Evolutionary conservation across 2,329 filamentous ascomycete genomes (phyloP), one percentile per base, ranked within the genome.

Genomic region (Mollisia scopiformis): DNA sequence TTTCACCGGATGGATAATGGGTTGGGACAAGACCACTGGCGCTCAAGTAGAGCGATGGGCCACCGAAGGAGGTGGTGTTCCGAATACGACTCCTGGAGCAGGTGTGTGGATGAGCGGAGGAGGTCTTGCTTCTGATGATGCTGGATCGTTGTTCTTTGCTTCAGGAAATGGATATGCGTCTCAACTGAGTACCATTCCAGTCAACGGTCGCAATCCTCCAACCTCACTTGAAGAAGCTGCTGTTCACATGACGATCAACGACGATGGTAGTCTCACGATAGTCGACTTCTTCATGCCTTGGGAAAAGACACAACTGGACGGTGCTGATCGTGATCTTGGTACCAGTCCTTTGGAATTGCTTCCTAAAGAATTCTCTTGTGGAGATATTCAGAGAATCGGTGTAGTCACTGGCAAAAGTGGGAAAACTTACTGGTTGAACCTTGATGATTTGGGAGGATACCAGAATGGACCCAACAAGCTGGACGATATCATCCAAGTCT

Each of bases 201-300:
- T 80, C 8, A 74, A 75, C 33, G 80, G 80, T 21, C 74, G 76
- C 41, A 75, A 76, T 39, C 79, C 79, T 16, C 79, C 79, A 1
- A 77, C 77, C 0, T 65, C 79, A 2, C 71, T 82, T 0, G 80
- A 82, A 68, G 78, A 83, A 64, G 80, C 80, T 0, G 80, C 78
- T 11, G 78, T 81, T 16, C 79, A 83, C 63, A 78, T 80, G 71
- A 78, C 75, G 0, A 76, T 83, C 52, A 76, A 77, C 54, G 72
- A 68, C 7, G 75, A 81, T 56, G 79, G 80, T 6, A 78, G 72
- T 28, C 63, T 82, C 2, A 74, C 71, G 0, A 68, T 79, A 4
- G 75, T 79, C 4, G 80, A 82, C 66, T 82, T 81, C 62, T 82
- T 82, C 68, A 81, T 82, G 77, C 80, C 79, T 0, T 79, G 74